phyloP scores from a whole-genome alignment of 2,329 filamentous ascomycete species.

The Epichloe bromicola region DNA sequence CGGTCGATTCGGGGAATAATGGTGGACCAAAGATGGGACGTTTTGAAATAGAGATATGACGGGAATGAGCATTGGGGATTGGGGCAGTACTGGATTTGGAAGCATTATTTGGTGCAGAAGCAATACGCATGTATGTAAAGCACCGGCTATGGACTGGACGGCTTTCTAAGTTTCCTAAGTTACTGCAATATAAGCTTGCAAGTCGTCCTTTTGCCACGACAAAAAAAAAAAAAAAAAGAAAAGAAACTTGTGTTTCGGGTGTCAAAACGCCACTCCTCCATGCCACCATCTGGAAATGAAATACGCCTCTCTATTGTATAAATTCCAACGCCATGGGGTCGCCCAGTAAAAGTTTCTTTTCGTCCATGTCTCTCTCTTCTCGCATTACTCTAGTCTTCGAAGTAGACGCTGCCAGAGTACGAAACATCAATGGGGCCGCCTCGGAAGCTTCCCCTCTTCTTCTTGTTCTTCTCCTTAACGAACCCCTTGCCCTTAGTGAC shows the following conservation, averaged over 20 bases:
- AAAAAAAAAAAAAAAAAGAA: background rate
- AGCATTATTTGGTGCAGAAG: too few relatives aligned
- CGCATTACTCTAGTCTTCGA: slow-evolving; percentile 56
- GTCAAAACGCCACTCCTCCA: background rate
- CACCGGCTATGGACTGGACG: background rate
- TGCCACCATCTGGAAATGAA: background rate
- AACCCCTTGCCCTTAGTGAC: slow-evolving; percentile 93
- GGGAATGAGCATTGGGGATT: background rate
- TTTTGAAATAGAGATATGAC: too few relatives aligned
- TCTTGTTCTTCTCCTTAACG: slow-evolving; percentile 99
- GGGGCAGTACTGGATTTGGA: too few relatives aligned
- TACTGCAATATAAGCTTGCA: background rate
- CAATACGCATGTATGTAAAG: background rate
- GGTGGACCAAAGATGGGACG: too few relatives aligned
- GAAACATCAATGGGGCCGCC: slow-evolving; percentile 78
- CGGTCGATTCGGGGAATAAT: too few relatives aligned
- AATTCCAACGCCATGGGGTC: background rate
- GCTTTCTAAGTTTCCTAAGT: too few relatives aligned
- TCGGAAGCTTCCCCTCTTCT: slow-evolving; percentile 80
- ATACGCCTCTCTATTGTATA: background rate
- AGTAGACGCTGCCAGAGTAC: slow-evolving; percentile 80
- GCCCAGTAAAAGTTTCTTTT: background rate
- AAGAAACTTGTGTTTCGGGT: background rate
- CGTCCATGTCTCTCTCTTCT: too few relatives aligned
- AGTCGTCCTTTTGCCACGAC: too few relatives aligned